phyloP scores from a whole-genome alignment of 306 rosid species.

The Quercus rubra region DNA sequence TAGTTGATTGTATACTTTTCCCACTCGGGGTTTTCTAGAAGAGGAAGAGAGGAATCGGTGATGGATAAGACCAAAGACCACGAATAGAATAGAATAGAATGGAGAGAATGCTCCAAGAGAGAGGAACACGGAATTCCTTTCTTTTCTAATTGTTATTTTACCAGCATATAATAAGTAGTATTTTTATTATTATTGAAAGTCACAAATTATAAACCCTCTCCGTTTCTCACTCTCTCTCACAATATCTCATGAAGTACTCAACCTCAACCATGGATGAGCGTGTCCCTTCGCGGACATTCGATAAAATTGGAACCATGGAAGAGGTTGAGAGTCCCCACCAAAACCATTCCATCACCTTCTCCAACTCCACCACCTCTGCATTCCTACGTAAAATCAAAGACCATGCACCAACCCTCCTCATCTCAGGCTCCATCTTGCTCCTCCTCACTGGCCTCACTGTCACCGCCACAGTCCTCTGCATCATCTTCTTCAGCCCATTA shows the following conservation, averaged over 20 bases:
- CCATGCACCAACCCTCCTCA: constrained; percentile 39
- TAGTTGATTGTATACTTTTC: too few relatives aligned
- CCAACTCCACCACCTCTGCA: background rate
- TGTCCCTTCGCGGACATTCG: too few relatives aligned
- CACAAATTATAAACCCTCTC: background rate
- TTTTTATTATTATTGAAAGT: too few relatives aligned
- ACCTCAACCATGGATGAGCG: too few relatives aligned
- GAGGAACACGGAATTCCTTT: too few relatives aligned
- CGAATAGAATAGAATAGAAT: too few relatives aligned
- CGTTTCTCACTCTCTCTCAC: background rate
- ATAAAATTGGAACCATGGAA: constrained; percentile 40
- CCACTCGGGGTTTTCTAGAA: too few relatives aligned
- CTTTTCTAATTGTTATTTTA: too few relatives aligned
- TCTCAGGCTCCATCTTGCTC: constrained; percentile 49
- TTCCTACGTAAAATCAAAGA: constrained; percentile 42
- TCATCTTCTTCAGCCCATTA: constrained; percentile 49
- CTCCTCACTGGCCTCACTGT: constrained; percentile 53
- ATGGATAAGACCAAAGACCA: too few relatives aligned
- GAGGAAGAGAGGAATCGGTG: too few relatives aligned
- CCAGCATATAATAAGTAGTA: too few relatives aligned
- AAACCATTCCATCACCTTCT: background rate
- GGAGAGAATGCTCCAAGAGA: too few relatives aligned
- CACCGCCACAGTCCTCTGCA: constrained; percentile 28
- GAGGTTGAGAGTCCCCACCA: constrained; percentile 17
- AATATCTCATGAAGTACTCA: background rate